phyloP scores from a whole-genome alignment of 2,329 filamentous ascomycete genomes.

The Aspergillus novoparasiticus region DNA sequence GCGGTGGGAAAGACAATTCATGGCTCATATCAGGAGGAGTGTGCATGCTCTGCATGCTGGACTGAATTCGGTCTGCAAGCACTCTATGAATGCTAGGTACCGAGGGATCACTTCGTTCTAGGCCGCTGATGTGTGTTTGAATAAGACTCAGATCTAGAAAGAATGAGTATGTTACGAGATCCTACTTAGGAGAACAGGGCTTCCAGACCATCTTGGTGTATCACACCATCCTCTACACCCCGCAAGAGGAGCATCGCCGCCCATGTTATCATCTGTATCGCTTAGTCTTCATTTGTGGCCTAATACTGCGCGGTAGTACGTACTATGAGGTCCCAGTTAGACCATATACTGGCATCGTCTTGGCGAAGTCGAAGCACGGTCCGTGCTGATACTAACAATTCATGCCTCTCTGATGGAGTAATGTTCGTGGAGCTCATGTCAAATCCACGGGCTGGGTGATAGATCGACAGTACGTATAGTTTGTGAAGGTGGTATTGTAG shows the following conservation, averaged over 20 bases:
- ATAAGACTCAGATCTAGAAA: conserved; percentile 27
- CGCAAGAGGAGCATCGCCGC: conserved; percentile 30
- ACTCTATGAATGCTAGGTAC: conserved; percentile 29
- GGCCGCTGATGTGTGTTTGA: conserved; percentile 27
- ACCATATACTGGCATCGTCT: conserved; percentile 35
- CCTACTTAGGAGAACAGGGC: background rate
- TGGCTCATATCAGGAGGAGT: conserved; percentile 29
- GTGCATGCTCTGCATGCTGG: conserved; percentile 32
- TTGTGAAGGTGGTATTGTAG: conserved; percentile 36
- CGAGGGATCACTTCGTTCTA: conserved; percentile 25
- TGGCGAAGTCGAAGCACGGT: conserved; percentile 31
- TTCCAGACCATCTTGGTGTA: conserved; percentile 29
- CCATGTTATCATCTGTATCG: conserved; percentile 32
- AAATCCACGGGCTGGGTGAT: conserved; percentile 32
- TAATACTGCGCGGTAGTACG: background rate
- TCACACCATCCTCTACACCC: conserved; percentile 32
- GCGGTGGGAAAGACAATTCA: conserved; percentile 21
- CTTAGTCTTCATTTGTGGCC: background rate
- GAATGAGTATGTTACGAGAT: background rate
- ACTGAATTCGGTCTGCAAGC: conserved; percentile 28
- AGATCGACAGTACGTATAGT: conserved; percentile 34
- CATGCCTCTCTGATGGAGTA: conserved; percentile 28
- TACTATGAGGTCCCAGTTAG: conserved; percentile 36
- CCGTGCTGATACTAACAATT: conserved; percentile 32
- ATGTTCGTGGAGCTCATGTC: conserved; percentile 32